Evolutionary conservation across 2,329 filamentous ascomycete genomes (phyloP), one percentile per base, ranked within the genome.

Genomic region (Diplocarpon mali): DNA sequence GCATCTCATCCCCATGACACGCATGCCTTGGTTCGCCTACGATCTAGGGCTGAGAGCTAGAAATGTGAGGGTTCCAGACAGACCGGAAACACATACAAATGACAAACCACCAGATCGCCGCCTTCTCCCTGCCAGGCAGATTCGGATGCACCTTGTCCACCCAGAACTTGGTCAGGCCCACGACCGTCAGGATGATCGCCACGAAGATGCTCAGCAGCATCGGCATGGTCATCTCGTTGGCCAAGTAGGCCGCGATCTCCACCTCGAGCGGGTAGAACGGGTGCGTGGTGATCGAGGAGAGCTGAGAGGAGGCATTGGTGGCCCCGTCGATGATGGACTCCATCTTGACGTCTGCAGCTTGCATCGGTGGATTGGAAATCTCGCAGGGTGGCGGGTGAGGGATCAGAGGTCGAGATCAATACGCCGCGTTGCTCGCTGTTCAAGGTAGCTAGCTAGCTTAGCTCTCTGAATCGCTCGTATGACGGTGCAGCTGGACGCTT

Each of bases 21-120:
- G 20, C 20, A 3, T n/a, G n/a, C 20, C 20, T 7, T 3, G 3
- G 20, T 24, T 3, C 20, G 3, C 4, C 40, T 31, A 36, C 32
- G 31, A 42, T 35, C 27, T 29, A 11, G 27, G 39, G 9, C 11
- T 15, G 10, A 2, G n/a, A 12, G 13, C n/a, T n/a, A n/a, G n/a
- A n/a, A n/a, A n/a, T n/a, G n/a, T n/a, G n/a, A 16, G 20, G 24
- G 24, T 37, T 29, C 17, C 13, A 47, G 31, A 20, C n/a, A 10
- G n/a, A 16, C 67, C 69, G 66, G 48, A 68, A 69, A 49, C 53
- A 73, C 61, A 66, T 74, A 71, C 82, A 85, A 12, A 90, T 69
- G 16, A 81, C 72, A 62, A 89, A 89, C 85, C 85, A 90, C 64
- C 86, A 64, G 16, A 82, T 74, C 4, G 73, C 74, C 11, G 72